Base-by-base conservation (phyloP, 2,329 filamentous ascomycete genomes). In the Botrytis porri region DNA sequence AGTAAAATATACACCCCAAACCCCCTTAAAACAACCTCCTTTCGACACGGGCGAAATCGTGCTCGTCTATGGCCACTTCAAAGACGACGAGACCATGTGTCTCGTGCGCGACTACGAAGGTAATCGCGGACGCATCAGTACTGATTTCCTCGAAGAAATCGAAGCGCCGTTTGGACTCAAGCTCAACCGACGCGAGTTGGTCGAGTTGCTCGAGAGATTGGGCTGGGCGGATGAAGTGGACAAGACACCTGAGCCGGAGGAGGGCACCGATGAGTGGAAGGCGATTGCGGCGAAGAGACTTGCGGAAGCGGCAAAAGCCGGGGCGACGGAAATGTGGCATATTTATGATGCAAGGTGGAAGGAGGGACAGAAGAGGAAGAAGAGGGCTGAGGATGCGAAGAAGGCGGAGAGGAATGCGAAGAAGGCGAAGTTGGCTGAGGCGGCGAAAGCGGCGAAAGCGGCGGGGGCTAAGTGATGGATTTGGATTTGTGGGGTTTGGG, bases 51-150 rank as follows among this genome's bases (percentile, higher is more conserved):
- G 54, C 10, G 67, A 70, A n/a, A 45, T 70, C 29, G 67, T 70
- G 5, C 29, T 70, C 2, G 67, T 62, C 4, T 57, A 43, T 22
- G 48, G 45, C 5, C 60, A 51, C n/a, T 4, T 60, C 0, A 20
- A 7, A 1, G n/a, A 8, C 4, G 63, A 64, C 48, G n/a, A 39
- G 1, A 29, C 63, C 4, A 22, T 16, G 5, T 63, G 57, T 41
- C n/a, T 48, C 16, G 65, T 69, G 22, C 59, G 71, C 22, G 71
- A 72, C n/a, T 43, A 59, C 18, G 39, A 72, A 18, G 71, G 71
- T 7, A 72, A 72, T 32, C n/a, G 63, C 14, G 64, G 43, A 37
- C 22, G 25, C 2, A 54, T 72, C 4, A 22, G 41, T n/a, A 16
- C 12, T 9, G 22, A 39, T 6, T 16, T 25, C 62, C 60, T 72